Base-by-base conservation (phyloP, 2,329 filamentous ascomycete genomes). In the Colletotrichum sp. region DNA sequence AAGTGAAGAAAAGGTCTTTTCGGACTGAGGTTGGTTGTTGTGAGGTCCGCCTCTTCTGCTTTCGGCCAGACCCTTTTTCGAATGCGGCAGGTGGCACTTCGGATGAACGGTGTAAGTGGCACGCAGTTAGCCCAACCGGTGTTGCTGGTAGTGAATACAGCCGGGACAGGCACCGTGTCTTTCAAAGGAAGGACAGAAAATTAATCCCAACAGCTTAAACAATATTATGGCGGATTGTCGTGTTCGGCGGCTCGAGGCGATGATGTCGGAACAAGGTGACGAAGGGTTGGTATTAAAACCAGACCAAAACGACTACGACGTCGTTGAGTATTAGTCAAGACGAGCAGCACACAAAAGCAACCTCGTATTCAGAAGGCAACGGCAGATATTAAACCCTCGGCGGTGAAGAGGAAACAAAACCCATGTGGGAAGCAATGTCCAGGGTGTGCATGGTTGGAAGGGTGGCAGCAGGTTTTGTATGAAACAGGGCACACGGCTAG, bases 401-500 rank as follows among this genome's bases (percentile, higher is more conserved):
- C 48, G 74, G 74, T 74, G 66, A 74, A 74, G 52, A 70, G 71
- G 26, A 70, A 58, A 56, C 34, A 70, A 70, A 62, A 24, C 66
- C 8, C n/a, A 48, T 26, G 30, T 60, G 66, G 16, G 38, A 62
- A 18, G 28, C 18, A 10, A 8, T 21, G 26, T 32, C 9, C 4
- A 26, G 48, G 58, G 16, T 48, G 8, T 24, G 28, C 64, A 21
- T 68, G 69, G 60, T 62, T 15, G 34, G 73, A 67, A 26, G 76
- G 76, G 48, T 58, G 62, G 34, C 34, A 32, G 70, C 69, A 67
- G 66, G 52, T 77, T 76, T 66, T 76, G 69, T 76, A 73, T 70
- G 73, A 73, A 77, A 76, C 68, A 66, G 48, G 48, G 75, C 32
- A 61, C 55, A 62, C 77, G 77, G 77, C 68, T 78, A 78, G 36